A percentile compares a stretch with the other conserved stretches of the same genome.
These are phyloP conservation scores for Sphaerobolus stellatus DNA, from an alignment of 1,284 basidiomycete species.

Conservation along the genomic window DNA sequence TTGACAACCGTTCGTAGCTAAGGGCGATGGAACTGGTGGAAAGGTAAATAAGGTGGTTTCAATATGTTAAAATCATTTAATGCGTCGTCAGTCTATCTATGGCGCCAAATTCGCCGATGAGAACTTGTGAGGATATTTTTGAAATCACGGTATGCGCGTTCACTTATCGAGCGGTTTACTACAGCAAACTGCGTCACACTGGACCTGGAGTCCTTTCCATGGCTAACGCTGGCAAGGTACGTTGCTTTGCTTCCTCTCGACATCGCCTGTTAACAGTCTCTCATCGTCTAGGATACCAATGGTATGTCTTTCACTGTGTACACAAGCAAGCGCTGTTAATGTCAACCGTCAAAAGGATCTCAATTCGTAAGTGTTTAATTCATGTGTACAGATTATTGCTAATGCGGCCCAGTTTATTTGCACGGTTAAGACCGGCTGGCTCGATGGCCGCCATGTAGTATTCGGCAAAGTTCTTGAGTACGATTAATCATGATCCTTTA, in stretches of 20 bases:
- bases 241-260: not conserved
- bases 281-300: slow-evolving; percentile 72
- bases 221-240: slow-evolving; percentile 72
- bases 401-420: slow-evolving; percentile 67
- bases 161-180: not conserved
- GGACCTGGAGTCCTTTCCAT: slow-evolving; percentile 85
- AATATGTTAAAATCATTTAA: not conserved
- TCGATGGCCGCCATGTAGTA: slow-evolving; percentile 81
- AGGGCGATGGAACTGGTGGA: slow-evolving; percentile 61
- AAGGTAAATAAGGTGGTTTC: slow-evolving; percentile 34
- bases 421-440: slow-evolving; percentile 75
- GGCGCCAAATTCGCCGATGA: slow-evolving; percentile 61
- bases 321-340: slow-evolving; percentile 28
- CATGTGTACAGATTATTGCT: slow-evolving; percentile 7
- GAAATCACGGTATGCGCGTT: not conserved
- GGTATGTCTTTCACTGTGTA: slow-evolving; percentile 42
- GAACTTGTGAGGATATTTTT: slow-evolving; percentile 81
- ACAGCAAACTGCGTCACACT: slow-evolving; percentile 86
- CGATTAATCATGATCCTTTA: not conserved
- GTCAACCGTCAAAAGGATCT: slow-evolving; percentile 52
- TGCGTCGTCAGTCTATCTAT: slow-evolving; percentile 47
- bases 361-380: slow-evolving; percentile 64
- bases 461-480: slow-evolving; percentile 84
- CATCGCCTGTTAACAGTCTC: not conserved
- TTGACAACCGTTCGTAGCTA: slow-evolving; percentile 32